Evolutionary conservation across 805 yeast species (phyloP).

Genomic region (Candida adriatica): DNA sequence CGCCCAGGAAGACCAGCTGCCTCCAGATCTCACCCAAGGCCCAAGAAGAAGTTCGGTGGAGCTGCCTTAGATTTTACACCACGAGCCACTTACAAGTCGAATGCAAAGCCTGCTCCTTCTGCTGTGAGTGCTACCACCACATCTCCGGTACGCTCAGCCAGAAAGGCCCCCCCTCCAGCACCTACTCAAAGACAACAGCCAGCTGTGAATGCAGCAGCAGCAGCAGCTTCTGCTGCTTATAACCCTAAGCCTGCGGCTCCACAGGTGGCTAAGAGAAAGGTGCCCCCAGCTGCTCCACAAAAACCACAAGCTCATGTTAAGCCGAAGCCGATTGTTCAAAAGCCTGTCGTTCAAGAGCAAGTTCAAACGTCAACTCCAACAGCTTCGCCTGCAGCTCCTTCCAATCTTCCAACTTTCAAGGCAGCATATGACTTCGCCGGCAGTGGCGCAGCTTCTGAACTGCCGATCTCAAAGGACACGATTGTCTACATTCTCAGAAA

Average conservation of each 20-base stretch:
- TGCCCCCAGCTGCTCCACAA: constrained; percentile 20
- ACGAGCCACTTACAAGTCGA: constrained; percentile 15
- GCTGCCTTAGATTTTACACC: constrained; percentile 25
- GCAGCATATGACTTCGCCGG: constrained; percentile 90
- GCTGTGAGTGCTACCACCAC: constrained; percentile 1
- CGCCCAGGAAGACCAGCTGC: constrained; percentile 71
- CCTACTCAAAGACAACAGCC: constrained; percentile 20
- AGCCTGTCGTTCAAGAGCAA: constrained; percentile 47
- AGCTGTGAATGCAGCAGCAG: constrained; percentile 11
- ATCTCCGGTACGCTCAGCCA: constrained; percentile 10
- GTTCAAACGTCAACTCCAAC: constrained; percentile 82
- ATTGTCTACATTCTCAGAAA: constrained; percentile 64
- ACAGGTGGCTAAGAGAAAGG: constrained; percentile 21
- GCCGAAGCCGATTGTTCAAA: constrained; percentile 14
- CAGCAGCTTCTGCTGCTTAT: constrained; percentile 34
- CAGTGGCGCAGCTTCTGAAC: constrained; percentile 71
- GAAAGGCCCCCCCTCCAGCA: constrained; percentile 24
- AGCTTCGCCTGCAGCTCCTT: constrained; percentile 45
- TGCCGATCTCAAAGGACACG: constrained; percentile 73
- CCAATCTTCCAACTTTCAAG: constrained; percentile 66
- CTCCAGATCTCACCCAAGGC: constrained; percentile 66
- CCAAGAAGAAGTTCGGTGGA: constrained; percentile 42
- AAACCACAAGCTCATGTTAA: constrained; percentile 8
- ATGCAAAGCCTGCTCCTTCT: constrained; percentile 1
- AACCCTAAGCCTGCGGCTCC: constrained; percentile 25